Conservation (phyloP, 352 stramenopile genomes). For the Pythium monospermum region DNA sequence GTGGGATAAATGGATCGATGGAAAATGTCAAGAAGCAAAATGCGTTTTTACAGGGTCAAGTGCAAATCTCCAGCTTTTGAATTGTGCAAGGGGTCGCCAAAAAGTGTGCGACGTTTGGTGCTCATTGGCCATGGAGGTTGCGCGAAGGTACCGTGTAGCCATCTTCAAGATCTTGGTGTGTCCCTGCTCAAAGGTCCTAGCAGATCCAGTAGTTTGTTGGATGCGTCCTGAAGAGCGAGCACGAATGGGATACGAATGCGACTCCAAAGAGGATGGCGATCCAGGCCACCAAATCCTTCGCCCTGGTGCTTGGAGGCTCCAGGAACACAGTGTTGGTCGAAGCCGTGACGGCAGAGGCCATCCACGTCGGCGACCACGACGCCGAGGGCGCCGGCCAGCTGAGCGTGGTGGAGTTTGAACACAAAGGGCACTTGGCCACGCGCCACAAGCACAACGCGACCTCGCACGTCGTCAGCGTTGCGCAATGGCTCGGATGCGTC, state of each 20-base stretch:
- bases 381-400: constrained; percentile 57
- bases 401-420: constrained; percentile 62
- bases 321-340: constrained; percentile 69
- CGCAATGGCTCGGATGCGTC: constrained; percentile 44
- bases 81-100: constrained; percentile 5
- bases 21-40: background rate
- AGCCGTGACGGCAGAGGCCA: constrained; percentile 36
- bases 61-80: constrained; percentile 10
- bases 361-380: constrained; percentile 55
- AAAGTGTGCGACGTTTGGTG: constrained; percentile 19
- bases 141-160: constrained; percentile 25
- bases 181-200: background rate
- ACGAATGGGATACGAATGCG: constrained; percentile 60
- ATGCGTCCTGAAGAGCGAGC: constrained; percentile 32
- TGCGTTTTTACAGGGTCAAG: constrained; percentile 1
- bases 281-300: constrained; percentile 55
- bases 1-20: background rate
- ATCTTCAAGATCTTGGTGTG: too few relatives aligned
- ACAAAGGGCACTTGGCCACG: constrained; percentile 53
- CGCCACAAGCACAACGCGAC: constrained; percentile 52
- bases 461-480: constrained; percentile 44
- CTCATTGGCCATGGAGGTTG: constrained; percentile 5
- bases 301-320: constrained; percentile 37
- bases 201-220: constrained; percentile 29
- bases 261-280: constrained; percentile 49